These are phyloP conservation scores for Candida sp. DNA, from an alignment of 1,139 yeast genomes.

Conservation along the genomic window DNA sequence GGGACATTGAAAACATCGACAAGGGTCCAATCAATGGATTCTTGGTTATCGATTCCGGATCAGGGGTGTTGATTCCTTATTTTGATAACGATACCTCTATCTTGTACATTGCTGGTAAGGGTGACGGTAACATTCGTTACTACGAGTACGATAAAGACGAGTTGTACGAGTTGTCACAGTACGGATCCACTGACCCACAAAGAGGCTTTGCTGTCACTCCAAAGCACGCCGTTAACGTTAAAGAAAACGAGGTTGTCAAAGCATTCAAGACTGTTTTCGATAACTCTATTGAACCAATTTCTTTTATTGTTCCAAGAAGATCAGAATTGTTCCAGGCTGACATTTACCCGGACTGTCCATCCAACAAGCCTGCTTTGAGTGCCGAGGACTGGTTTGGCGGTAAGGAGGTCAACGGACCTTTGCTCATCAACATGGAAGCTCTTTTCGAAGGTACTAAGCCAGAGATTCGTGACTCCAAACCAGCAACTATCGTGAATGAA, in stretches of 20 bases:
- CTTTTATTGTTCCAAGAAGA: slow-evolving; percentile 92
- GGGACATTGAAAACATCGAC: slow-evolving; percentile 80
- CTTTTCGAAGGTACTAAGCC: slow-evolving; percentile 78
- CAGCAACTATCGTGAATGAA: slow-evolving; percentile 30
- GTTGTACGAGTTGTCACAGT: slow-evolving; percentile 83
- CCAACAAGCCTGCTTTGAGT: slow-evolving; percentile 74
- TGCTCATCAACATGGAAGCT: slow-evolving; percentile 75
- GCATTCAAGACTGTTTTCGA: slow-evolving; percentile 88
- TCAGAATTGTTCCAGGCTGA: slow-evolving; percentile 93
- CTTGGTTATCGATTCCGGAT: slow-evolving; percentile 82
- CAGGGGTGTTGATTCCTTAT: slow-evolving; percentile 93
- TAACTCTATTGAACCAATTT: slow-evolving; percentile 81
- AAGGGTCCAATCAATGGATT: slow-evolving; percentile 92
- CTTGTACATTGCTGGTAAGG: slow-evolving; percentile 93
- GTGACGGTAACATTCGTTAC: slow-evolving; percentile 97
- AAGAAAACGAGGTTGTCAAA: slow-evolving; percentile 82
- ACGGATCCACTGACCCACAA: slow-evolving; percentile 88
- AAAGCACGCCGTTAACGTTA: slow-evolving; percentile 75
- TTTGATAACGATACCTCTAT: slow-evolving; percentile 83
- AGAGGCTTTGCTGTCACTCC: slow-evolving; percentile 95
- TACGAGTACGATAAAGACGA: slow-evolving; percentile 86
- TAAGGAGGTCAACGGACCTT: slow-evolving; percentile 81
- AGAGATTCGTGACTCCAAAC: slow-evolving; percentile 36
- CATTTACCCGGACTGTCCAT: slow-evolving; percentile 91
- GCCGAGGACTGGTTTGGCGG: slow-evolving; percentile 86